Conservation (phyloP, 2,329 filamentous ascomycete species). For the Cercospora sojina region DNA sequence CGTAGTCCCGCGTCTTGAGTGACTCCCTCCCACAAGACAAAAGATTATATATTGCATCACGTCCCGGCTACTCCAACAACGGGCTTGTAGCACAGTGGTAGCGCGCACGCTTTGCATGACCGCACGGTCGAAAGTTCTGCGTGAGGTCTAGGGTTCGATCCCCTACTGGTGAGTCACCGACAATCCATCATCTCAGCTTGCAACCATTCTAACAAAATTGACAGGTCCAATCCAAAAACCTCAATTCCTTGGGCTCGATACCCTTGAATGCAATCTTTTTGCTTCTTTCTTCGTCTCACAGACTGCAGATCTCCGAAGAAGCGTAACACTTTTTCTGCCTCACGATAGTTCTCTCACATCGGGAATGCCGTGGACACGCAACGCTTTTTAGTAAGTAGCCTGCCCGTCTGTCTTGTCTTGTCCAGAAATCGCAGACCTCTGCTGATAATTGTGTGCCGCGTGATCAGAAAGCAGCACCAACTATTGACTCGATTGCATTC, state of each 20-base stretch:
- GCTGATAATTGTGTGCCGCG: too few relatives aligned
- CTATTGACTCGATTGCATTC: too few relatives aligned
- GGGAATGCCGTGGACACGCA: neutral
- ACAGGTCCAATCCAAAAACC: neutral
- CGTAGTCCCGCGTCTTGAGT: too few relatives aligned
- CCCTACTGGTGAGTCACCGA: neutral
- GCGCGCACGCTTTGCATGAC: constrained; percentile 14
- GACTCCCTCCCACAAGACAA: too few relatives aligned
- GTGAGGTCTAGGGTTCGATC: constrained; percentile 15
- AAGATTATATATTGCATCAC: neutral
- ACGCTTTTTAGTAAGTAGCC: neutral
- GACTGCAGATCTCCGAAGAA: too few relatives aligned
- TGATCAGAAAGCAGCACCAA: too few relatives aligned
- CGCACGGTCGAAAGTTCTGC: neutral
- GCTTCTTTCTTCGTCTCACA: neutral
- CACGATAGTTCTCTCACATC: too few relatives aligned
- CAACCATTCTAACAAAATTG: too few relatives aligned
- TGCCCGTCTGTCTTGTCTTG: too few relatives aligned
- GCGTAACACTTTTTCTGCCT: neutral
- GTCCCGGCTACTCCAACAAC: neutral
- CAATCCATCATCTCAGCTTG: too few relatives aligned
- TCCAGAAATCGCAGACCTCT: too few relatives aligned
- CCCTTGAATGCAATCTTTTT: constrained; percentile 6
- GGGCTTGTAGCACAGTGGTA: constrained; percentile 17
- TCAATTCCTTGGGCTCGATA: neutral